Base-by-base conservation (phyloP, 306 rosid genomes). In the Rosa rugosa region DNA sequence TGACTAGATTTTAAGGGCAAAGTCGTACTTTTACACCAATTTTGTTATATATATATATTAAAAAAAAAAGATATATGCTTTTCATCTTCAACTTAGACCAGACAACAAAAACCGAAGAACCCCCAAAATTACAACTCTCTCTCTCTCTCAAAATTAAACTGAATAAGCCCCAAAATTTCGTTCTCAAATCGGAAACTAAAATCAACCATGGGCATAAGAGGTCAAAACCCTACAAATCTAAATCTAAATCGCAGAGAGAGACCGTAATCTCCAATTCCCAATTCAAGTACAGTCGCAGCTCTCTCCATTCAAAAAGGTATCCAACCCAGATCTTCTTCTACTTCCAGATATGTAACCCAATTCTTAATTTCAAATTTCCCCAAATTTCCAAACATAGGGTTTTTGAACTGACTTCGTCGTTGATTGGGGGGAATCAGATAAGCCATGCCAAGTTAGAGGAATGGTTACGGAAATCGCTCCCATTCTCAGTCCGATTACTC, bases 391-490 rank as follows among this genome's bases (percentile, higher is more conserved):
- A 53, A 17, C 1, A 3, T 17, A 53, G 59, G 22, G 57, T 51
- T 51, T 51, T 64, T 9, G 69, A 53, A 34, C 41, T 66, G 71
- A 67, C 75, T 47, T 27, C 31, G 31, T 7, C 59, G 40, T 77
- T 69, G 78, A 78, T 80, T 81, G 31, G 36, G 36, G 36, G 36
- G 36, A 31, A 31, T 60, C 75, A 77, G 85, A 60, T 65, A 69
- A 54, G 46, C 36, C 22, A 93, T 93, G 99, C 84, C 93, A 68
- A 96, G 98, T 69, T 97, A 86, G 82, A 90, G 96, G 82, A 88
- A 87, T 71, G 81, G 54, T 73, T 79, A 90, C 59, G 97, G 96
- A 45, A 95, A 95, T 85, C 91, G 99, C 5, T 81, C 92, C 6
- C 93, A 86, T 80, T 74, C 93, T 40, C 90, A 91, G 23, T 88